Evolutionary conservation across 768 basidiomycete species (phyloP), one percentile per base, ranked within the genome.

Genomic region (Lyophyllum shimeji): DNA sequence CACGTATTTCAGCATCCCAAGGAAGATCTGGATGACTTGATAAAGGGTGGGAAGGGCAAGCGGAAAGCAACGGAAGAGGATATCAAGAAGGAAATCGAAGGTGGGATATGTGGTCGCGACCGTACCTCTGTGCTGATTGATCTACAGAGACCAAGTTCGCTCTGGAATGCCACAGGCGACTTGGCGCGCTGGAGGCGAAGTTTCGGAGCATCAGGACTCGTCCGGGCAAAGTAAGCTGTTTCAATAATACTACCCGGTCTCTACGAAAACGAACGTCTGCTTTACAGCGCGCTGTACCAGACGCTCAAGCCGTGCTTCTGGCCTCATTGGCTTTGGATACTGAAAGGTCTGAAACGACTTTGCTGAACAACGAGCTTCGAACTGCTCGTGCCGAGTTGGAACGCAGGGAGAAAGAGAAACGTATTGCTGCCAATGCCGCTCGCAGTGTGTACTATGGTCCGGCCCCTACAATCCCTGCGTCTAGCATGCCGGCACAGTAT

Each of bases 1-100:
- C 91, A 93, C 64, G 70, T 93, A 48, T 90, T 86, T 60, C 87
- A 87, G 59, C 87, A 90, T 56, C 90, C 90, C 0, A 71, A 70
- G 54, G 85, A 87, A 44, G 91, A 93, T 60, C 60, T 90, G 60
- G 68, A 72, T 31, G 21, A 52, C 11, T 21, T 73, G 49, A 58
- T 63, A 39, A 56, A 62, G 25, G 65, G 75, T 29, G 60, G 67
- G 47, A 89, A 89, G 67, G 85, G 86, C 12, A 90, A 90, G 65
- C 78, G 75, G 55, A 89, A 82, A 62, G 86, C 82, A 2, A 75
- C 68, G 17, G 67, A 68, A 27, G 60, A 70, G 24, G 78, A 81
- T 48, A 65, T 79, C 15, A 69, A 69, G 53, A 73, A 77, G 43
- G 86, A 78, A 72, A 81, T 75, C 70, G 72, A 62, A 79, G 86